Evolutionary conservation across 805 yeast species (phyloP), one percentile per base, ranked within the genome.

Genomic region (Kockiozyma suomiensis): DNA sequence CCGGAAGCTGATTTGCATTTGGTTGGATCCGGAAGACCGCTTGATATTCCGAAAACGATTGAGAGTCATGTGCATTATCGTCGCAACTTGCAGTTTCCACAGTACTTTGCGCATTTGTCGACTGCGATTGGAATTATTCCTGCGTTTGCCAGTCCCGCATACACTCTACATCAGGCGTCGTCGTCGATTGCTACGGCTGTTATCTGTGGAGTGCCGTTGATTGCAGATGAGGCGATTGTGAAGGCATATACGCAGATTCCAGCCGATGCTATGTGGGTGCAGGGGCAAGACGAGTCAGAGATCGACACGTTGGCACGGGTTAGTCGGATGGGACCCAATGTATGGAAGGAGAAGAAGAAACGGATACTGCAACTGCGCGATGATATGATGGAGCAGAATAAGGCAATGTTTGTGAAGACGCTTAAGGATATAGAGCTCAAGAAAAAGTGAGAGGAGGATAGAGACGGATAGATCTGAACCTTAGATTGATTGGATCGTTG

Each of bases 271-370:
- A 32, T 62, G 50, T 62, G 66, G 66, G 35, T 56, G 15, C 65
- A 62, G 52, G 41, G 50, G 26, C 52, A 48, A 2, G 55, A 43
- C 38, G 62, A 62, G 50, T 26, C 56, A 3, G 66, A 62, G 42
- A 48, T 62, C 46, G 59, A 61, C 21, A 52, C 68, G 59, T 54
- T 69, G 58, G 65, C 73, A 60, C 54, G 74, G 58, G 58, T 66
- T 25, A 46, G 52, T 4, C 66, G 61, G 1, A 32, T 57, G 26
- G 63, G 50, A 1, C 53, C 28, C 17, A 64, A 69, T 0, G 71
- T 64, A 2, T 70, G 64, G 12, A 78, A n/a, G 32, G 49, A 23
- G 40, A 45, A 54, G 65, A 50, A 53, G 30, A 25, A 45, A n/a
- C 30, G 28, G 35, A 56, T 65, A 28, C 51, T 50, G 30, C 21